phyloP scores from a whole-genome alignment of 371 early-diverging fungal genomes.

The Choanephora cucurbitarum region DNA sequence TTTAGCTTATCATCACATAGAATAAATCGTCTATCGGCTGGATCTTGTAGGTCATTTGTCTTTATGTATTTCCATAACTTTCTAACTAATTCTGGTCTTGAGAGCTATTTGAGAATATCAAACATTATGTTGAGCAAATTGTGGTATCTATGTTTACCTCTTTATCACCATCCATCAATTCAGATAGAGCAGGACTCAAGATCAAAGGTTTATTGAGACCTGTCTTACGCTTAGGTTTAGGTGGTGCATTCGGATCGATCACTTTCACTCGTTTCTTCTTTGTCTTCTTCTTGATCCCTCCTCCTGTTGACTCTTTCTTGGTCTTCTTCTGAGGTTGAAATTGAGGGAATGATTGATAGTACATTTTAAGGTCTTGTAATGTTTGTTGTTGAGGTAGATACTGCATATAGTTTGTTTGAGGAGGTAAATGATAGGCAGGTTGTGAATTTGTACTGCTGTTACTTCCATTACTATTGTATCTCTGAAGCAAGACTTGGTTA shows the following conservation, averaged over 20 bases:
- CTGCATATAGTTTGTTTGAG: constrained; percentile 12
- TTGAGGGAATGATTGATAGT: constrained; percentile 1
- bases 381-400: constrained; percentile 9
- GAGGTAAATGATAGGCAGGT: constrained; percentile 9
- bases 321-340: constrained; percentile 9
- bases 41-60: constrained; percentile 60
- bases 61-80: constrained; percentile 63
- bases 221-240: constrained; percentile 51
- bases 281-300: constrained; percentile 11
- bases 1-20: constrained; percentile 57
- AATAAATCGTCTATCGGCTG: constrained; percentile 55
- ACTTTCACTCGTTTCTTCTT: constrained; percentile 23
- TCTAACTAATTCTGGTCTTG: constrained; percentile 60
- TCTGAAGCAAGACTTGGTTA: constrained; percentile 18
- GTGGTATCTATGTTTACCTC: constrained; percentile 43
- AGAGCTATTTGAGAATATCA: constrained; percentile 46
- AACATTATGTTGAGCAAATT: background rate
- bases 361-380: constrained; percentile 7
- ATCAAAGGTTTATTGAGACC: constrained; percentile 54
- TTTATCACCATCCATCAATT: constrained; percentile 47
- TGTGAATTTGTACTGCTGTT: constrained; percentile 19
- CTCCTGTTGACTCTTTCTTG: constrained; percentile 5
- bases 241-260: constrained; percentile 50
- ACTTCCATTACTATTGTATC: constrained; percentile 23
- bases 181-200: constrained; percentile 51